Evolutionary conservation across 2,329 filamentous ascomycete genomes (phyloP), one percentile per base, ranked within the genome.

Genomic region (Aotearoamyces nothofagi): DNA sequence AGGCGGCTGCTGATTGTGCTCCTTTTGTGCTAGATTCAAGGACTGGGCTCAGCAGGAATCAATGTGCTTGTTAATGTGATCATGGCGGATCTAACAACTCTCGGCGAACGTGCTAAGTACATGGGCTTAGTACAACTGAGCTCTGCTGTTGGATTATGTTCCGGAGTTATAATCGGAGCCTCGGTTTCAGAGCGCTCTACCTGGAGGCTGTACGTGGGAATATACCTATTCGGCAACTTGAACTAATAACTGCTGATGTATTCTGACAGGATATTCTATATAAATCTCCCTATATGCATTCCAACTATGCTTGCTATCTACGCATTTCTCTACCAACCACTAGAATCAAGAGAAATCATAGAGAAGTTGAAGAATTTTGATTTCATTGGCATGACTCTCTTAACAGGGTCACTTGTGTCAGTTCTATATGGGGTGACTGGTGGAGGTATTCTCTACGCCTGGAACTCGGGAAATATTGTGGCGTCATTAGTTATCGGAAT

Each of bases 341-440:
- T n/a, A n/a, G n/a, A n/a, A n/a, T n/a, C n/a, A n/a, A n/a, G n/a
- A n/a, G n/a, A n/a, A n/a, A n/a, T n/a, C n/a, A n/a, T n/a, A n/a
- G 12, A 26, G n/a, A 5, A 9, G 10, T 9, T 24, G 15, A 17
- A 17, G 11, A 15, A 8, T 9, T 10, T 24, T 10, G 73, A 79
- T 43, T 78, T 65, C 58, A 30, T 66, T 12, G 75, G 75, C 2
- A 60, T 63, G 4, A 36, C 61, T 1, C 43, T 79, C 3, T 77
- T 78, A 42, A 55, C 74, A n/a, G 60, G 53, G 8, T 63, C 62
- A 11, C 54, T 60, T 10, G 68, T 66, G 0, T 60, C 59, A 19
- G 63, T 75, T 40, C 47, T 75, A 17, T 66, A 74, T 26, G 63
- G 66, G 0, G 46, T 75, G 4, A 69, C 67, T 1, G 70, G 66